These are phyloP conservation scores for Fusarium palustre DNA, from an alignment of 2,329 filamentous ascomycete genomes.

Conservation along the genomic window DNA sequence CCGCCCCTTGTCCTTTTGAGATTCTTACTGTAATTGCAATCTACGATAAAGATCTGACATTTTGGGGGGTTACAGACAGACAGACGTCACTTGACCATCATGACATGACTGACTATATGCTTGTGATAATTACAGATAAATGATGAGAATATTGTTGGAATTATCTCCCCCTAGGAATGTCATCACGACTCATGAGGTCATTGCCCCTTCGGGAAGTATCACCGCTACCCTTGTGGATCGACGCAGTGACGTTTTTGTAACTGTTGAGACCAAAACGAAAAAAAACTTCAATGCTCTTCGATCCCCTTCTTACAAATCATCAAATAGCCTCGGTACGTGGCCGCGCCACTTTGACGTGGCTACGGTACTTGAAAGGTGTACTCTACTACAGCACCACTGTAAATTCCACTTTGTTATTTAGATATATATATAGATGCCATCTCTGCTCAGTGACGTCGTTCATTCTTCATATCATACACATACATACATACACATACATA, in stretches of 20 bases:
- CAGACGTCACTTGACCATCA: neutral
- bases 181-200: slow-evolving; percentile 22
- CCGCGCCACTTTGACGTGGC: slow-evolving; percentile 22
- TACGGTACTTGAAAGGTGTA: slow-evolving; percentile 6
- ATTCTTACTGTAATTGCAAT: neutral
- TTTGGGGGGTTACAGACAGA: neutral
- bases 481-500: neutral
- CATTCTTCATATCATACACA: neutral
- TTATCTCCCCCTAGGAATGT: neutral
- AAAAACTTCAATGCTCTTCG: slow-evolving; percentile 18
- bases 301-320: slow-evolving; percentile 30
- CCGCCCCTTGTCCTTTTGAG: neutral
- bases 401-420: neutral
- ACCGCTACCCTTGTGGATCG: slow-evolving; percentile 30
- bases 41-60: neutral
- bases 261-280: neutral
- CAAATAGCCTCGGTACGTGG: slow-evolving; percentile 18
- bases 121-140: neutral
- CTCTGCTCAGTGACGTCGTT: slow-evolving; percentile 25
- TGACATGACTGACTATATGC: neutral
- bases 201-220: slow-evolving; percentile 36
- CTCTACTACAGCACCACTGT: neutral
- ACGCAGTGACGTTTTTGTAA: slow-evolving; percentile 31
- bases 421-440: slow-evolving; percentile 18
- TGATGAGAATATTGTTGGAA: no score